Base-by-base conservation (phyloP, 352 stramenopile species). In the Globisporangium paroecandrum region DNA sequence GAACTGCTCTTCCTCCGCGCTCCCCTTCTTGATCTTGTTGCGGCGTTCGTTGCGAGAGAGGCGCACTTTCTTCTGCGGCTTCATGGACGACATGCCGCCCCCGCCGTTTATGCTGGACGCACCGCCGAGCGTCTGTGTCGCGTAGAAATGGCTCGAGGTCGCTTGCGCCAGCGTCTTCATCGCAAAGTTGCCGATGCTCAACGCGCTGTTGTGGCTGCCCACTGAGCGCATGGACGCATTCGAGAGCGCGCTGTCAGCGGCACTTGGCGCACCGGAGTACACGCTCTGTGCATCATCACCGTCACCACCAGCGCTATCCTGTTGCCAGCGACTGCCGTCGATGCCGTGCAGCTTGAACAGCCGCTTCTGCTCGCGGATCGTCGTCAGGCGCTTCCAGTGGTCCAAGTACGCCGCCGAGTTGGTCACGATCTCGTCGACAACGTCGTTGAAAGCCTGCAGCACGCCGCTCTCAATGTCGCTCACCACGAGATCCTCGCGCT, bases 341-440 rank as follows among this genome's bases (percentile, higher is more conserved):
- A 94, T 90, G 22, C 86, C 86, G 64, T 92, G 84, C 43, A 94
- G 70, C 66, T 85, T 83, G 56, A 92, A 94, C 27, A 94, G 70
- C 27, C 81, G 79, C 70, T 91, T 92, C 67, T 94, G 86, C 64
- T 91, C 82, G 53, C 77, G 82, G 70, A 94, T 85, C 4, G 72
- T 85, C 20, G 70, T 82, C 32, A 91, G 65, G 3, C 86, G 83
- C 46, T 75, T 80, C 78, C 83, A 91, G 62, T 87, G 65, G 61
- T 77, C 78, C 10, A 74, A 43, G 58, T 91, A 94, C 58, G 76
- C 64, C 22, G 69, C 64, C 38, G 83, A 64, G 12, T 79, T 82
- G 36, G 66, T 62, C 36, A 68, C 57, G 29, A 91, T 75, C 27
- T 94, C 86, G 18, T 89, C 78, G 0, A 75, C 38, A 0, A 92